Conservation (phyloP, 306 rosid genomes). For the Fagus sylvatica region DNA sequence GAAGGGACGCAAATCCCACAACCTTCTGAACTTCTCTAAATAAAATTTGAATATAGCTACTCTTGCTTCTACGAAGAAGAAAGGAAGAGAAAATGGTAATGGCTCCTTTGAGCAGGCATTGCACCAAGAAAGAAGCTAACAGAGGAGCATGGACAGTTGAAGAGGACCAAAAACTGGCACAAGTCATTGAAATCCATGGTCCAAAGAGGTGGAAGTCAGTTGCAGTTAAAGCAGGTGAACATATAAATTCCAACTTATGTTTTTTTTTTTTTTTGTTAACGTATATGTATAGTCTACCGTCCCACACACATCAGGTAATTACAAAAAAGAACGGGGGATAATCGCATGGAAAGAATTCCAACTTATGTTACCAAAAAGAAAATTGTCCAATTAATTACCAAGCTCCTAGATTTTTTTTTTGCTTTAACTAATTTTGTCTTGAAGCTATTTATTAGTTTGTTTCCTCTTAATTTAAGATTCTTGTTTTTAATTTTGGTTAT, state of each 20-base stretch:
- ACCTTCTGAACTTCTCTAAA: neutral
- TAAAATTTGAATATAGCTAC: neutral
- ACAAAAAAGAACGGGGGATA: no score
- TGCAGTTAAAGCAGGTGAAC: conserved; percentile 56
- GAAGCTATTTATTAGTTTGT: neutral
- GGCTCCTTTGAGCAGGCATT: conserved; percentile 14
- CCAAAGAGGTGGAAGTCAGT: conserved; percentile 43
- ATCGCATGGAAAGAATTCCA: no score
- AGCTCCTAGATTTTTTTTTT: no score
- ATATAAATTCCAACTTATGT: neutral
- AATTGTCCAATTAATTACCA: neutral
- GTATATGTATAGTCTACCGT: no score
- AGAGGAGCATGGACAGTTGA: conserved; percentile 42
- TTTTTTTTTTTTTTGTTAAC: no score
- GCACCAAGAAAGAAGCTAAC: conserved; percentile 27
- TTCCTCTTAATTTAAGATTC: neutral
- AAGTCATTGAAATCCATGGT: conserved; percentile 39
- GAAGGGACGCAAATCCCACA: neutral
- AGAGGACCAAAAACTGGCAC: conserved; percentile 40
- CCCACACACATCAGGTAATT: no score
- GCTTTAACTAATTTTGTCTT: neutral
- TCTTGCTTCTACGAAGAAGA: neutral
- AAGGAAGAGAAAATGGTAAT: neutral
- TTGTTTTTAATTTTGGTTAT: neutral
- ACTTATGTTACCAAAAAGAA: conserved; percentile 24